Evolutionary conservation across 1,284 basidiomycete species (phyloP).

Genomic region (Cystobasidiaceae sp.): DNA sequence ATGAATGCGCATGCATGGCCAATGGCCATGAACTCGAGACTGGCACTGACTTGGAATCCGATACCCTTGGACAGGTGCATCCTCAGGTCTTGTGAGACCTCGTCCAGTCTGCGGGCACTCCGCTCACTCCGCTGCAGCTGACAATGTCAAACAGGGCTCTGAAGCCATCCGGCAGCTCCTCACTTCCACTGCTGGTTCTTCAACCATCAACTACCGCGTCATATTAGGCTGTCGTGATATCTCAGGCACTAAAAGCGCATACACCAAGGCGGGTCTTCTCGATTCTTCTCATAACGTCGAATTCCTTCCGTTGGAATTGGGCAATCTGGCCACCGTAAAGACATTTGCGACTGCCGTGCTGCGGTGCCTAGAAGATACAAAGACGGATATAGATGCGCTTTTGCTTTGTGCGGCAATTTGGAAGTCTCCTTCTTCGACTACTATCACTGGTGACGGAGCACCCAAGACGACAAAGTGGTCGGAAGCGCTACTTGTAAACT

Average conservation of each 20-base stretch:
- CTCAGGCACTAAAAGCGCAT: not conserved
- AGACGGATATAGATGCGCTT: conserved; percentile 1
- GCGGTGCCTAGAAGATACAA: not conserved
- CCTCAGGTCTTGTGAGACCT: conserved; percentile 11
- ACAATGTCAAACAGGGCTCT: not conserved
- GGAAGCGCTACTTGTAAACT: conserved; percentile 9
- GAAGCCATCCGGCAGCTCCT: conserved; percentile 22
- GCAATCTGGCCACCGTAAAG: not conserved
- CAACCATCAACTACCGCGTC: conserved; percentile 2
- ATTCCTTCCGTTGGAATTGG: conserved; percentile 1
- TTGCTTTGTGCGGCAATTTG: conserved; percentile 15
- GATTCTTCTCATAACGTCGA: not conserved
- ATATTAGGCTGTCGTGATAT: conserved; percentile 1
- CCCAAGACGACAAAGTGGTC: conserved; percentile 6
- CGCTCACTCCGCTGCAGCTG: not conserved
- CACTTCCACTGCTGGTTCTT: not conserved
- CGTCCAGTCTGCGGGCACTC: too few species aligned
- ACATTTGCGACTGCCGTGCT: not conserved
- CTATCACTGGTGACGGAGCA: too few species aligned
- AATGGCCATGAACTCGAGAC: not conserved
- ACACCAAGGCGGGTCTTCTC: not conserved
- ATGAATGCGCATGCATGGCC: too few species aligned
- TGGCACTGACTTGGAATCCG: not conserved
- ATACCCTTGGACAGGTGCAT: not conserved
- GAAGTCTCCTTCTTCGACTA: conserved; percentile 10